Evolutionary conservation across 176 grass and related monocot species (phyloP).

Genomic region (Urochloa ruziziensis): DNA sequence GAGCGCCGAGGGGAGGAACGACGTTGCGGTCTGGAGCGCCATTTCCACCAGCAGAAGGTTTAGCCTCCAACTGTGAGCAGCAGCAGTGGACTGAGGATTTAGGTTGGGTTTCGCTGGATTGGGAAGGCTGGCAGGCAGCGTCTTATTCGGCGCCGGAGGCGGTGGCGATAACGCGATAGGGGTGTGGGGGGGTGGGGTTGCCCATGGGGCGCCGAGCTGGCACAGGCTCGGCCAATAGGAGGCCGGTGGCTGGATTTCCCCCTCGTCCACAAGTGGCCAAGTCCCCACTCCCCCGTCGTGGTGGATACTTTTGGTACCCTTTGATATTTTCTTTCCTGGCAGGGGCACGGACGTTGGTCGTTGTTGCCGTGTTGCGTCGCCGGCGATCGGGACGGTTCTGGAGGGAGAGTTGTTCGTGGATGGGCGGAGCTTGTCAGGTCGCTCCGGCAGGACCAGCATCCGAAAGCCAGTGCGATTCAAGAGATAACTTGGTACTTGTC

Average conservation of each 20-base stretch:
- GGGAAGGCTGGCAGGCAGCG: background rate
- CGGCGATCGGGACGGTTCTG: conserved; percentile 37
- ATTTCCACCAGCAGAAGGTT: conserved; percentile 2
- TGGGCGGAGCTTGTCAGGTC: conserved; percentile 13
- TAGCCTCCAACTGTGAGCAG: background rate
- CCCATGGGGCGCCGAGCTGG: conserved; percentile 42
- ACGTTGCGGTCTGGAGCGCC: conserved; percentile 79
- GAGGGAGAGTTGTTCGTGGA: conserved; percentile 9
- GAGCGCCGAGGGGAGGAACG: conserved; percentile 75
- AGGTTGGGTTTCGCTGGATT: background rate
- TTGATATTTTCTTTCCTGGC: background rate
- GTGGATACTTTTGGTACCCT: background rate
- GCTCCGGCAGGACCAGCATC: background rate
- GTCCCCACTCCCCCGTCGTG: no score
- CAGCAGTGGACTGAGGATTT: background rate
- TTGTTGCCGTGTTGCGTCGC: background rate
- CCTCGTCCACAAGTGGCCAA: background rate
- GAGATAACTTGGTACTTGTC: no score
- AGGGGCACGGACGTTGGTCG: background rate
- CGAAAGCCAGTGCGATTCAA: no score
- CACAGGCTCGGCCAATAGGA: conserved; percentile 49
- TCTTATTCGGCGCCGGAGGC: background rate
- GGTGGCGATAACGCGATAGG: conserved; percentile 76
- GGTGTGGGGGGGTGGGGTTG: background rate
- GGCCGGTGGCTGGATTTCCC: conserved; percentile 55